phyloP scores from a whole-genome alignment of 1,139 yeast species.

The Geotrichum macrosporum region DNA sequence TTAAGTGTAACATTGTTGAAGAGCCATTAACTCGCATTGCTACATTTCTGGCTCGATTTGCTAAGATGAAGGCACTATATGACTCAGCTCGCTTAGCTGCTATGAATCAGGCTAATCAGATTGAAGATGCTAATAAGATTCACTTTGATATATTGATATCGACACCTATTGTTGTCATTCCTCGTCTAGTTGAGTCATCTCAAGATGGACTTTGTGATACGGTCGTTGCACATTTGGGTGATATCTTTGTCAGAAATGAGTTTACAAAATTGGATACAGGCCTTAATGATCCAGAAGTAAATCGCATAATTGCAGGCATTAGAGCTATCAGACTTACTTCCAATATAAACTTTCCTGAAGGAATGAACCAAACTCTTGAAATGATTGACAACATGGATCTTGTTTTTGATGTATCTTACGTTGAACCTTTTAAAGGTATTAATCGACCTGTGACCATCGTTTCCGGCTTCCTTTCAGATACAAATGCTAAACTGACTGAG shows the following conservation, averaged over 20 bases:
- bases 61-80: constrained; percentile 78
- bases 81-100: constrained; percentile 89
- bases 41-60: constrained; percentile 66
- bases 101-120: constrained; percentile 58
- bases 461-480: constrained; percentile 59
- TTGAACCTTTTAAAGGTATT: constrained; percentile 37
- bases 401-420: constrained; percentile 55
- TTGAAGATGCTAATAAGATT: constrained; percentile 58
- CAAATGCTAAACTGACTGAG: constrained; percentile 69
- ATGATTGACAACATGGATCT: constrained; percentile 69
- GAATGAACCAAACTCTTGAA: constrained; percentile 50
- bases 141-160: constrained; percentile 67
- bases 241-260: constrained; percentile 63
- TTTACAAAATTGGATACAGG: constrained; percentile 41
- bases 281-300: constrained; percentile 28
- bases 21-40: constrained; percentile 68
- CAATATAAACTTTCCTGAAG: constrained; percentile 48
- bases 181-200: constrained; percentile 41
- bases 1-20: constrained; percentile 71
- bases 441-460: constrained; percentile 52
- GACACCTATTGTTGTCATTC: constrained; percentile 82
- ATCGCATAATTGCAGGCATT: constrained; percentile 67
- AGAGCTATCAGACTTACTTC: constrained; percentile 66
- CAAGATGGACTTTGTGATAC: constrained; percentile 45
- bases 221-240: constrained; percentile 74